A percentile compares a stretch with the other conserved stretches of the same genome.
Evolutionary conservation across 2,329 filamentous ascomycete genomes (phyloP).

Genomic region (Clonostachys byssicola): DNA sequence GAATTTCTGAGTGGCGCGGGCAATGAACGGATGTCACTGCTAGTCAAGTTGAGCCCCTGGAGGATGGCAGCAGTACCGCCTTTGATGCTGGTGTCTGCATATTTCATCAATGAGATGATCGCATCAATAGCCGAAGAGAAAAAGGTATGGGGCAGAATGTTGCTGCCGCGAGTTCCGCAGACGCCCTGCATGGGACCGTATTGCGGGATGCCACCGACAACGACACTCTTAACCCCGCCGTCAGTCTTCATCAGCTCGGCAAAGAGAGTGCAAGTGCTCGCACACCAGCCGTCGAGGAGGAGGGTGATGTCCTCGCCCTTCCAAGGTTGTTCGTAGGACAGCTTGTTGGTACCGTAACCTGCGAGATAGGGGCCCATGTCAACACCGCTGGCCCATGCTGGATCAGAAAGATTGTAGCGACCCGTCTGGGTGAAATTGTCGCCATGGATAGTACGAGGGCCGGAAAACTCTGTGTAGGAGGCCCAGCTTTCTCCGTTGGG

Average conservation of each 20-base stretch:
- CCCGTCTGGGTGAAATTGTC: background rate
- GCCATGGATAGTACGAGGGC: background rate
- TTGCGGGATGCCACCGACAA: constrained; percentile 51
- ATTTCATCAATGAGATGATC: background rate
- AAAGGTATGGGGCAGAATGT: constrained; percentile 21
- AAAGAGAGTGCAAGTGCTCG: constrained; percentile 57
- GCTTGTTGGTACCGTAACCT: constrained; percentile 27
- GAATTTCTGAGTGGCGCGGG: constrained; percentile 4
- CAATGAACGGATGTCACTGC: background rate
- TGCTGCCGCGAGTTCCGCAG: constrained; percentile 53
- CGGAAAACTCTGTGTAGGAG: background rate
- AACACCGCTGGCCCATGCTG: constrained; percentile 28
- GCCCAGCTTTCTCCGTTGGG: background rate
- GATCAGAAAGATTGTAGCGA: constrained; percentile 2
- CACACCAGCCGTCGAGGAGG: constrained; percentile 52
- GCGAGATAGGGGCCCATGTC: constrained; percentile 30
- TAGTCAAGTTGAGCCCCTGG: background rate
- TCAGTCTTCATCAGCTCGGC: constrained; percentile 46
- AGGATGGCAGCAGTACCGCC: background rate
- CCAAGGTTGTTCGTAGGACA: constrained; percentile 16
- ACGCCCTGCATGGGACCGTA: constrained; percentile 48
- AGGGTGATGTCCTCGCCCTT: constrained; percentile 31
- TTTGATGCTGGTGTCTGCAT: constrained; percentile 7
- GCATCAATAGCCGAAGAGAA: constrained; percentile 4
- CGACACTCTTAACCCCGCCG: constrained; percentile 50